phyloP scores from a whole-genome alignment of 148 eudicot species.

The Amaranthus cruentus region DNA sequence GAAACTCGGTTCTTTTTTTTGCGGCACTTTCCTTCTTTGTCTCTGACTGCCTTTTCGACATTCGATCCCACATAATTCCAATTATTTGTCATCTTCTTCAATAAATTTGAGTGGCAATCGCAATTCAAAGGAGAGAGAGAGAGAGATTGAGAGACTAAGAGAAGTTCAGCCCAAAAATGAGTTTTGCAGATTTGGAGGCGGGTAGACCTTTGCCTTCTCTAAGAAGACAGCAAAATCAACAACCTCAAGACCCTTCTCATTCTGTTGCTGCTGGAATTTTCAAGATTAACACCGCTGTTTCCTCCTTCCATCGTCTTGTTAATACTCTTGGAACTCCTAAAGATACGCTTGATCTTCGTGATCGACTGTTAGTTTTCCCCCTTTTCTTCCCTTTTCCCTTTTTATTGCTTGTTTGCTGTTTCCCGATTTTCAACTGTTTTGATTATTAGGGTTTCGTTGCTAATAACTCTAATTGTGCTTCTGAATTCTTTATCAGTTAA shows the following conservation, averaged over 20 bases:
- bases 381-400: not conserved
- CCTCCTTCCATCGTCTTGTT: constrained; percentile 47
- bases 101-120: too few relatives aligned
- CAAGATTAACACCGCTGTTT: constrained; percentile 56
- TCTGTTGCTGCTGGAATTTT: constrained; percentile 50
- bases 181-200: constrained; percentile 48
- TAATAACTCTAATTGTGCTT: too few relatives aligned
- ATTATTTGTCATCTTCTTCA: too few relatives aligned
- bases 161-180: constrained; percentile 25
- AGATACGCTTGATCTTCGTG: constrained; percentile 58
- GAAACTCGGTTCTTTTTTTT: too few relatives aligned
- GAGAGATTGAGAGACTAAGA: not conserved
- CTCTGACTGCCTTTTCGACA: too few relatives aligned
- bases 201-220: constrained; percentile 27
- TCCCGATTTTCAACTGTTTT: not conserved
- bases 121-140: not conserved
- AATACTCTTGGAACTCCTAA: constrained; percentile 57
- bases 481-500: not conserved
- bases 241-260: constrained; percentile 35
- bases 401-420: not conserved
- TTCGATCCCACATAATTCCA: too few relatives aligned
- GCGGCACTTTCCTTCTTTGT: too few relatives aligned
- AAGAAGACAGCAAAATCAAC: not conserved
- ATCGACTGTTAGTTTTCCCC: constrained; percentile 36
- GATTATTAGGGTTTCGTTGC: not conserved